A percentile compares a stretch with the other conserved stretches of the same genome.
Evolutionary conservation across 495 filamentous ascomycete species (phyloP).

Genomic region (Aspergillus cristatus): DNA sequence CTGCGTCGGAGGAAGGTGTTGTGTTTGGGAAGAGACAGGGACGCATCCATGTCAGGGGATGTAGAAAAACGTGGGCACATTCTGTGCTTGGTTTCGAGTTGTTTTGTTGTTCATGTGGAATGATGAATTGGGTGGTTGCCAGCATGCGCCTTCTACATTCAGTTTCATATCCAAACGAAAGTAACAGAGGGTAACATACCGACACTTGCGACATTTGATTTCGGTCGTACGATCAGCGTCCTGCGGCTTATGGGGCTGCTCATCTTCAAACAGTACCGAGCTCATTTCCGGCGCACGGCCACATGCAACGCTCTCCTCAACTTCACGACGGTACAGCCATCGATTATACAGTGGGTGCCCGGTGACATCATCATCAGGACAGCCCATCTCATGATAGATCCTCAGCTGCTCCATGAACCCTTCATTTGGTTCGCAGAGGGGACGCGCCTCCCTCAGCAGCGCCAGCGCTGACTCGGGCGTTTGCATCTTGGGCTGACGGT

Average conservation of each 20-base stretch:
- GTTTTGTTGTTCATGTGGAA: constrained; percentile 39
- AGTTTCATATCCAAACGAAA: background rate
- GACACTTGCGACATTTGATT: constrained; percentile 58
- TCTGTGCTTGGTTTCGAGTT: constrained; percentile 15
- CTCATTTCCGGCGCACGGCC: constrained; percentile 64
- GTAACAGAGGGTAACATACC: constrained; percentile 21
- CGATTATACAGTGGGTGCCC: constrained; percentile 68
- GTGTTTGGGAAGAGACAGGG: constrained; percentile 50
- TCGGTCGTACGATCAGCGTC: constrained; percentile 25
- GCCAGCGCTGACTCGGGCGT: constrained; percentile 51
- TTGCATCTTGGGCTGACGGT: constrained; percentile 41
- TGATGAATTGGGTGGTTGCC: constrained; percentile 53
- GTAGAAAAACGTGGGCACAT: constrained; percentile 82
- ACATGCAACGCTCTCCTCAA: constrained; percentile 61
- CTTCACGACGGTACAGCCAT: constrained; percentile 76
- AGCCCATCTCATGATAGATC: constrained; percentile 78
- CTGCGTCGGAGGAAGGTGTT: constrained; percentile 5
- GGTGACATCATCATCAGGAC: constrained; percentile 60
- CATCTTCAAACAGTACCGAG: constrained; percentile 77
- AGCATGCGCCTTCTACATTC: constrained; percentile 42
- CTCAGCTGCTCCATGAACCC: constrained; percentile 84
- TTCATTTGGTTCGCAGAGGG: constrained; percentile 73
- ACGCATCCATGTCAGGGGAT: constrained; percentile 91
- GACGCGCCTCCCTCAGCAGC: constrained; percentile 54
- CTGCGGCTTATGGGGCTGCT: constrained; percentile 32